phyloP scores from a whole-genome alignment of 1,139 yeast genomes.

The Suhomyces wounanorum region DNA sequence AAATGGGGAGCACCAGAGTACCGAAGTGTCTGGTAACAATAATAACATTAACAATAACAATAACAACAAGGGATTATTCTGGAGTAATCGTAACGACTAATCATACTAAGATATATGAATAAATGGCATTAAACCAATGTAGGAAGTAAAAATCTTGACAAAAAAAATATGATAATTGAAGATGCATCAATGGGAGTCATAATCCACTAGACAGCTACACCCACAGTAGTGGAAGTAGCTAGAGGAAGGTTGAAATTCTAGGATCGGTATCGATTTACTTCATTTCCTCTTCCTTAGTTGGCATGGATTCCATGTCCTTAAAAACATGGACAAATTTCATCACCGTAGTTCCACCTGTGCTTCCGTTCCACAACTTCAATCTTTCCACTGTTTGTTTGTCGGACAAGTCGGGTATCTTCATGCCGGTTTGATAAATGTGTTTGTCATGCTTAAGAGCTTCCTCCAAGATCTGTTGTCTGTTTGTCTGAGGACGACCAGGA shows the following conservation, averaged over 20 bases:
- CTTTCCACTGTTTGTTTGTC: slow-evolving; percentile 59
- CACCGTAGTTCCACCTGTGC: slow-evolving; percentile 74
- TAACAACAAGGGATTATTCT: slow-evolving; percentile 2
- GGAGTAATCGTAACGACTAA: slow-evolving; percentile 4
- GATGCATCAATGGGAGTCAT: background rate
- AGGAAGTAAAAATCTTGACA: background rate
- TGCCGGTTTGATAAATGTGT: slow-evolving; percentile 68
- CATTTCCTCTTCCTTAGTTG: slow-evolving; percentile 31
- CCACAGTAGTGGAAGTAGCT: no score
- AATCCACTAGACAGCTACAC: background rate
- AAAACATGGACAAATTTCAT: slow-evolving; percentile 49
- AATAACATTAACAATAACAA: background rate
- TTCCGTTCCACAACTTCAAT: slow-evolving; percentile 77
- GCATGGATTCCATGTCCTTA: slow-evolving; percentile 33
- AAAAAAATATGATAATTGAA: background rate
- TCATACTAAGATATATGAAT: background rate
- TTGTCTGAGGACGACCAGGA: slow-evolving; percentile 83
- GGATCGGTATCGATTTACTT: background rate
- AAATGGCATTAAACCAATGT: background rate
- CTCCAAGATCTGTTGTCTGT: slow-evolving; percentile 67
- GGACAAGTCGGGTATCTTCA: slow-evolving; percentile 70
- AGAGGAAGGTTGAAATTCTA: no score
- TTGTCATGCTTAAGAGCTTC: slow-evolving; percentile 60
- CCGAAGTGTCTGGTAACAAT: background rate
- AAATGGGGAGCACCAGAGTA: background rate